Percentiles rank a stretch among this genome's conserved stretches.
Conservation (phyloP, 1,139 yeast species). For the Nakaseomyces nivariensis region DNA sequence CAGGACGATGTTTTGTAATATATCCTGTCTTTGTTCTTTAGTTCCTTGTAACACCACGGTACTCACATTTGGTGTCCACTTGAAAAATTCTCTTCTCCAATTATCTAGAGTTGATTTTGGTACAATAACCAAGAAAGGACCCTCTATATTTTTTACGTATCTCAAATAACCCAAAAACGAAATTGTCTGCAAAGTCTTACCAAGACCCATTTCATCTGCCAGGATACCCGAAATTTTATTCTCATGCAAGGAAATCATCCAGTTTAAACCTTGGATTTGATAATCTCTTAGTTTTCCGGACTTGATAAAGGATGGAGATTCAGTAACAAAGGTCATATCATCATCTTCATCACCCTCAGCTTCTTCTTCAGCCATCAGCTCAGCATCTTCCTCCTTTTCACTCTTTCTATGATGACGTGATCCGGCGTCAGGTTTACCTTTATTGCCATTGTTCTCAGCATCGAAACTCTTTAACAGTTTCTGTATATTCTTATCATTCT, state of each 20-base stretch:
- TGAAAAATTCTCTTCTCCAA: slow-evolving; percentile 68
- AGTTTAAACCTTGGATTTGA: slow-evolving; percentile 87
- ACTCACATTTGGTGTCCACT: slow-evolving; percentile 71
- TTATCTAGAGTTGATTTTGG: slow-evolving; percentile 76
- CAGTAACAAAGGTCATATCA: slow-evolving; percentile 9
- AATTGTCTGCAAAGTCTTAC: slow-evolving; percentile 89
- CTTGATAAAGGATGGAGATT: slow-evolving; percentile 58
- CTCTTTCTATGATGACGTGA: slow-evolving; percentile 51
- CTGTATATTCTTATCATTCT: slow-evolving; percentile 46
- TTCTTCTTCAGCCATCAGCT: slow-evolving; percentile 69
- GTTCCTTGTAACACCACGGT: slow-evolving; percentile 65
- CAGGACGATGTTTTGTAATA: slow-evolving; percentile 43
- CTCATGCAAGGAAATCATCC: slow-evolving; percentile 77
- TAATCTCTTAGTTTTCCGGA: slow-evolving; percentile 60
- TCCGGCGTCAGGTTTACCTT: slow-evolving; percentile 18
- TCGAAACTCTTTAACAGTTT: slow-evolving; percentile 34
- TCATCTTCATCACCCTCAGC: slow-evolving; percentile 49
- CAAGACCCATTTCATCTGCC: slow-evolving; percentile 98
- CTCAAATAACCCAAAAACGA: slow-evolving; percentile 69
- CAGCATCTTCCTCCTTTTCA: slow-evolving; percentile 90
- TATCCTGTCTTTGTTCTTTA: slow-evolving; percentile 49
- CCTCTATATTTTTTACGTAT: slow-evolving; percentile 47
- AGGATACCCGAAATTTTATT: slow-evolving; percentile 82
- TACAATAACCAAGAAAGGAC: slow-evolving; percentile 66
- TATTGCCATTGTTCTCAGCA: slow-evolving; percentile 17